Base-by-base conservation (phyloP, 177 flowering plant species). In the Vitis hybrid region DNA sequence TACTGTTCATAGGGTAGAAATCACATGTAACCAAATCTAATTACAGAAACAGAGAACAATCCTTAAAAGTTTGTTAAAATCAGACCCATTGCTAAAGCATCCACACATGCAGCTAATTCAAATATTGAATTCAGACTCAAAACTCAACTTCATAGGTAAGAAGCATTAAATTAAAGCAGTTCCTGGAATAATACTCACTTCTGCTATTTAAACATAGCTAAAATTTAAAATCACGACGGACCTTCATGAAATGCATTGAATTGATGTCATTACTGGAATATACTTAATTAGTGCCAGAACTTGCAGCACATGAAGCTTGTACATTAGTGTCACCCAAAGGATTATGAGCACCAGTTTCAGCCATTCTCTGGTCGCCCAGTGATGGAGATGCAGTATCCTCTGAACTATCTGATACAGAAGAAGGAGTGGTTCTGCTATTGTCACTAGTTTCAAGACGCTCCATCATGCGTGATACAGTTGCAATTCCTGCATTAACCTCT, bases 401-500 rank as follows among this genome's bases (percentile, higher is more conserved):
- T 12, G 59, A 57, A 58, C 66, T 69, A 76, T 59, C 72, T 60
- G 92, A 77, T 19, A 34, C 78, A 54, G 83, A 70, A 34, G 72
- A 55, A 55, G 45, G 55, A 62, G 68, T 71, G 58, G 64, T 64
- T 74, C 77, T 74, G 56, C 52, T 73, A 54, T 70, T 77, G 26
- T 86, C 89, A 64, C 77, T 66, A 32, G 91, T 84, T 51, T 88
- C 90, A 54, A 88, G 89, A 60, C 80, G 88, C 70, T 89, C 99
- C 90, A 91, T 93, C 88, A 90, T 86, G 62, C 85, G 89, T 17
- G 99, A 87, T 17, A 90, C 91, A 62, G 82, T 87, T 19, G 92
- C 89, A 69, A 88, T 86, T 56, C 94, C 96, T 61, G 87, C 84
- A 83, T 84, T 82, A 30, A 82, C 92, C 69, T 90, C 98, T 81